Conservation (phyloP, 768 basidiomycete genomes). For the Lentinula sp. region DNA sequence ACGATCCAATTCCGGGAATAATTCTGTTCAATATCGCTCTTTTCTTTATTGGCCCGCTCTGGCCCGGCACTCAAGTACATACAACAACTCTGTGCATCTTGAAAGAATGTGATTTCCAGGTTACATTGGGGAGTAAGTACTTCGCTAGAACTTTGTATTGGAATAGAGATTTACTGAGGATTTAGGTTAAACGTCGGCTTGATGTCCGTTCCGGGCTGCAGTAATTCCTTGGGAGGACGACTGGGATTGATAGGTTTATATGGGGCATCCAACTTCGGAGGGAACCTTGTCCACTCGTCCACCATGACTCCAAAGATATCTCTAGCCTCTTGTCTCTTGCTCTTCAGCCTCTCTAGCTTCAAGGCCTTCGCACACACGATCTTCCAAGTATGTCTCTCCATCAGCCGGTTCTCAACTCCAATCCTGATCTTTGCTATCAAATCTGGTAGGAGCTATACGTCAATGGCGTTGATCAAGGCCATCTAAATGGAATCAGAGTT, state of each 20-base stretch:
- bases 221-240: not conserved
- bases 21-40: not conserved
- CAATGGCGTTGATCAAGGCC: slow-evolving; percentile 41
- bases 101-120: not conserved
- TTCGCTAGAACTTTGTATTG: not conserved
- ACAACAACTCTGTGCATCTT: not conserved
- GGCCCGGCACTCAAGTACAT: not conserved
- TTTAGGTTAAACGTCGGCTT: not conserved
- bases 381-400: not conserved
- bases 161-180: not conserved
- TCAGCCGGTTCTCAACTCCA: not conserved
- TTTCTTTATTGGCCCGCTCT: not conserved
- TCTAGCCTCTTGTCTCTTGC: not conserved
- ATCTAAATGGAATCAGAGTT: slow-evolving; percentile 37
- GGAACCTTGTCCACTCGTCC: not conserved
- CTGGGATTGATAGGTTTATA: not conserved
- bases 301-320: not conserved
- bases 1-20: not conserved
- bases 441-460: slow-evolving; percentile 31
- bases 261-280: not conserved
- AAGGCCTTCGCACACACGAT: slow-evolving; percentile 4
- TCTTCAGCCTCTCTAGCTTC: not conserved
- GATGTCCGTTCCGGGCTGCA: not conserved
- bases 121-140: not conserved
- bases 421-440: not conserved